Evolutionary conservation across 495 filamentous ascomycete species (phyloP).

Genomic region (Penicillium cinerascens): DNA sequence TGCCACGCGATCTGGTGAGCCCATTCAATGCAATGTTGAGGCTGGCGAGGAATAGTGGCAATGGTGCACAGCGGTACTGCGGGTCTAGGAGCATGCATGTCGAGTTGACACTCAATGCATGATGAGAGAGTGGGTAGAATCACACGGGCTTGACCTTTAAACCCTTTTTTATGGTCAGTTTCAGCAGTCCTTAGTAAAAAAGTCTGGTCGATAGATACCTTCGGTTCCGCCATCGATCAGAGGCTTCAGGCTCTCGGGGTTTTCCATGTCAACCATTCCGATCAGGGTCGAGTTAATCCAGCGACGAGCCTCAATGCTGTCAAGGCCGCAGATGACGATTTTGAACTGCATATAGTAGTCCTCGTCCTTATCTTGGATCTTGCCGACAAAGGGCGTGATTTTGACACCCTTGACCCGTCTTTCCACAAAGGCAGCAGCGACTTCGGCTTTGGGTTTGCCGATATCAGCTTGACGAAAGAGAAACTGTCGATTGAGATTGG

Average conservation of each 20-base stretch:
- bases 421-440: slow-evolving; percentile 89
- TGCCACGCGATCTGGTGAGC: slow-evolving; percentile 86
- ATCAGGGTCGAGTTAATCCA: slow-evolving; percentile 98
- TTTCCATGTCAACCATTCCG: slow-evolving; percentile 76
- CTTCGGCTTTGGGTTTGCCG: slow-evolving; percentile 88
- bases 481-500: slow-evolving; percentile 97
- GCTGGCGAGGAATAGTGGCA: slow-evolving; percentile 93
- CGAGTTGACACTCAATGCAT: slow-evolving; percentile 97
- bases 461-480: slow-evolving; percentile 92
- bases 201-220: slow-evolving; percentile 42
- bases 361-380: slow-evolving; percentile 96
- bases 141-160: slow-evolving; percentile 95
- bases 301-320: slow-evolving; percentile 92
- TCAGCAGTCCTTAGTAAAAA: not conserved
- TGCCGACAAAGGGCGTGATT: slow-evolving; percentile 89
- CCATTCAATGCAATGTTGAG: slow-evolving; percentile 99
- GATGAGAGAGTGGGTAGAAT: slow-evolving; percentile 88
- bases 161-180: slow-evolving; percentile 50
- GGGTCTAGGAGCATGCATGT: slow-evolving; percentile 92
- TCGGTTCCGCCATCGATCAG: slow-evolving; percentile 97
- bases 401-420: slow-evolving; percentile 81
- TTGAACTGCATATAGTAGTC: slow-evolving; percentile 98
- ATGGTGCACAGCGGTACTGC: slow-evolving; percentile 96
- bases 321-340: slow-evolving; percentile 89
- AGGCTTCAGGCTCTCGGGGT: slow-evolving; percentile 81